Percentiles rank a stretch among this genome's conserved stretches.
Evolutionary conservation across 75 land plant species (phyloP).

Genomic region (Azolla pinnata): DNA sequence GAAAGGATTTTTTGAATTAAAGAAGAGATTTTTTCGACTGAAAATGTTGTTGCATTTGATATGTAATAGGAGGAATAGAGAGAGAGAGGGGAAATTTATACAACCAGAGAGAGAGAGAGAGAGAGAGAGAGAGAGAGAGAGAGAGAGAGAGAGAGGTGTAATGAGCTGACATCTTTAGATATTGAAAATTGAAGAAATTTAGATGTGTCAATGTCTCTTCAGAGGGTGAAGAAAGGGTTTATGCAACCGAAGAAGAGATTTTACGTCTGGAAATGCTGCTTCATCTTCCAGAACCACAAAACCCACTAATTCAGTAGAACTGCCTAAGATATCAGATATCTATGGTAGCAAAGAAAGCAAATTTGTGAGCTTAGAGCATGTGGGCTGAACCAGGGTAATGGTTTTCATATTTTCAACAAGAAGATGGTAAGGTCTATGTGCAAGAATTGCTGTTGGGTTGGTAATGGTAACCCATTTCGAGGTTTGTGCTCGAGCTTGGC

Average conservation of each 20-base stretch:
- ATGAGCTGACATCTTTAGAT: no score
- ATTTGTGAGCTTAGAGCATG: no score
- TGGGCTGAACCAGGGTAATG: no score
- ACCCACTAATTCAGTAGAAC: background rate
- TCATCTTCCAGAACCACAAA: background rate
- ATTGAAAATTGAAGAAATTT: no score
- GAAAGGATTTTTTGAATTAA: background rate
- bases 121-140: conserved; percentile 3
- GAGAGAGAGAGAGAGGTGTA: background rate
- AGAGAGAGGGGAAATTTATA: background rate
- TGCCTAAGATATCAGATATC: no score
- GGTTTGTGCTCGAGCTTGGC: no score
- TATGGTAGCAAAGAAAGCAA: no score
- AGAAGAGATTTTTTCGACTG: background rate
- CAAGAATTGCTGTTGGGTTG: no score
- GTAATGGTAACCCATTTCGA: no score
- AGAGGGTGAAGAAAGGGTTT: background rate
- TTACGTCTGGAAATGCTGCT: background rate
- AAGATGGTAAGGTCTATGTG: no score
- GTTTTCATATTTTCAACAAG: no score
- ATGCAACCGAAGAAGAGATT: background rate
- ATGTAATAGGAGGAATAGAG: background rate
- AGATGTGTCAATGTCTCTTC: background rate
- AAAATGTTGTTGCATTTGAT: background rate
- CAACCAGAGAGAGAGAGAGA: background rate